Conservation (phyloP, 495 filamentous ascomycete species). For the Poronia punctata region DNA sequence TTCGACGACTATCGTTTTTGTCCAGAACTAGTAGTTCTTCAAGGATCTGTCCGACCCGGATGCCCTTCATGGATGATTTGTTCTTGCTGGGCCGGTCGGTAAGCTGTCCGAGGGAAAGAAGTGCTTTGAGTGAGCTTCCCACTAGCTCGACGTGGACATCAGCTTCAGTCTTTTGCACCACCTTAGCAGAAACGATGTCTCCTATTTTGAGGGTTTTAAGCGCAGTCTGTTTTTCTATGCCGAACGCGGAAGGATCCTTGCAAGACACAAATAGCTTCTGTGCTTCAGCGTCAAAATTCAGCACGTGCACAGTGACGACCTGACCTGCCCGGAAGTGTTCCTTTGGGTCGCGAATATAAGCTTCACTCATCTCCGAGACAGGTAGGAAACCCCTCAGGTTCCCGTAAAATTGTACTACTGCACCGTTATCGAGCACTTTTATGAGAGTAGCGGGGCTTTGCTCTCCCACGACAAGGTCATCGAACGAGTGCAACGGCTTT, state of each 20-base stretch:
- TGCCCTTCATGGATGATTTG: slow-evolving; percentile 62
- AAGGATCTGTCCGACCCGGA: slow-evolving; percentile 73
- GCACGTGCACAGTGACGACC: slow-evolving; percentile 77
- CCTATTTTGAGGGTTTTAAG: slow-evolving; percentile 66
- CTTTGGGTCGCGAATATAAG: slow-evolving; percentile 80
- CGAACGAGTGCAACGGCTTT: slow-evolving; percentile 66
- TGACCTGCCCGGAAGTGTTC: slow-evolving; percentile 88
- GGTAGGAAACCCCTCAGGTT: slow-evolving; percentile 76
- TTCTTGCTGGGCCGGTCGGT: slow-evolving; percentile 75
- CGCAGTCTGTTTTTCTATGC: slow-evolving; percentile 64
- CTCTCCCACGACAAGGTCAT: slow-evolving; percentile 57
- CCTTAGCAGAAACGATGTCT: slow-evolving; percentile 63
- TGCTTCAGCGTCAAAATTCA: slow-evolving; percentile 66
- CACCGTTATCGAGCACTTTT: slow-evolving; percentile 67
- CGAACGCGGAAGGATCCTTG: slow-evolving; percentile 76
- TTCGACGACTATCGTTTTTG: slow-evolving; percentile 64
- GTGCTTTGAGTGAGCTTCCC: slow-evolving; percentile 63
- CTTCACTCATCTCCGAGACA: slow-evolving; percentile 94
- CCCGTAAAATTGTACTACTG: slow-evolving; percentile 90
- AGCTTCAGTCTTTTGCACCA: slow-evolving; percentile 79
- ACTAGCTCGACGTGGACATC: slow-evolving; percentile 70
- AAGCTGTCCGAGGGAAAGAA: slow-evolving; percentile 67
- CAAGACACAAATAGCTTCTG: slow-evolving; percentile 80
- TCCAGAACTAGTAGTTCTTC: slow-evolving; percentile 77
- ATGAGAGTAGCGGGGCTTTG: slow-evolving; percentile 80